Evolutionary conservation across 129 eudicot genomes (phyloP).

Genomic region (Escallonia herrerae): DNA sequence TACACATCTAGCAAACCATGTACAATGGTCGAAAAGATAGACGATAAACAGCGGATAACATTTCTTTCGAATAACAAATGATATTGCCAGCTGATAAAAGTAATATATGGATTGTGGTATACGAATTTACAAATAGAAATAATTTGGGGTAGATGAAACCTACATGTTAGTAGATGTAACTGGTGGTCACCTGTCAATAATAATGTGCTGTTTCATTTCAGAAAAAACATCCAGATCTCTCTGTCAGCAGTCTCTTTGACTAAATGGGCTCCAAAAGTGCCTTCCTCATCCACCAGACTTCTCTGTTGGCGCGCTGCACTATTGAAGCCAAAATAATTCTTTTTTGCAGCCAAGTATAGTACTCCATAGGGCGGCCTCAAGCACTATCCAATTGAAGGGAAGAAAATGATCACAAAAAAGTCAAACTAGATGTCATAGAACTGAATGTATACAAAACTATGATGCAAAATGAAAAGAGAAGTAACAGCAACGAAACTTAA

Average conservation of each 20-base stretch:
- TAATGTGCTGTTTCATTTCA: slow-evolving; percentile 27
- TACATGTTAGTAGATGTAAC: not conserved
- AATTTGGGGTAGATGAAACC: too few species aligned
- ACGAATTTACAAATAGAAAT: too few species aligned
- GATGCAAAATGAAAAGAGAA: not conserved
- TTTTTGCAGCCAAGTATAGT: slow-evolving; percentile 57
- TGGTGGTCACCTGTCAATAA: not conserved
- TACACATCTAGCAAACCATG: too few species aligned
- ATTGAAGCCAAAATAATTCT: slow-evolving; percentile 57
- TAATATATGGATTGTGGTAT: too few species aligned
- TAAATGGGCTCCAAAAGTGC: slow-evolving; percentile 51
- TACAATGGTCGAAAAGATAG: too few species aligned
- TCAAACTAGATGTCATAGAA: too few species aligned
- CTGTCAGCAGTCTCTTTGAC: slow-evolving; percentile 57
- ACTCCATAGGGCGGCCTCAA: slow-evolving; percentile 80
- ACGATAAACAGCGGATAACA: too few species aligned
- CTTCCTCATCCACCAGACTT: slow-evolving; percentile 58
- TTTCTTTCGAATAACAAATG: too few species aligned
- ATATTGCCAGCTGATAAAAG: too few species aligned
- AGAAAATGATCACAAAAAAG: not conserved
- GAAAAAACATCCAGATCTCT: slow-evolving; percentile 71
- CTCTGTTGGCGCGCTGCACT: slow-evolving; percentile 45
- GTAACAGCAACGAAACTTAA: too few species aligned
- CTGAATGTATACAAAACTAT: not conserved
- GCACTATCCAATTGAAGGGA: slow-evolving; percentile 29